Percentiles rank a stretch among this genome's conserved stretches.
Conservation (phyloP, 148 eudicot genomes). For the Chenopodium formosanum region DNA sequence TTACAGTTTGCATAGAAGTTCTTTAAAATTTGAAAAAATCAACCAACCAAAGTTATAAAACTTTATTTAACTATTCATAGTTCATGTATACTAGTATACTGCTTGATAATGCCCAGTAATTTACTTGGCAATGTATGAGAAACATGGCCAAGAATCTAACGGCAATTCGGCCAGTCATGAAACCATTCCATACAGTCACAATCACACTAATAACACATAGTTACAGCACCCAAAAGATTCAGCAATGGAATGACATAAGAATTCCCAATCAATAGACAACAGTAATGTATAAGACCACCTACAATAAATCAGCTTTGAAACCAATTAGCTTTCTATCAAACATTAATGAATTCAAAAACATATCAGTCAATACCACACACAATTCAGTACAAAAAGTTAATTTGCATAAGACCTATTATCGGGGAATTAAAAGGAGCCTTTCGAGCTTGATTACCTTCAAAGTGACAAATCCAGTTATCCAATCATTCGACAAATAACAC, state of each 20-base stretch:
- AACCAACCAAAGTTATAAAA: too few species aligned
- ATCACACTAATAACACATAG: background rate
- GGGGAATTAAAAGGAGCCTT: background rate
- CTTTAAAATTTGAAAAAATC: too few species aligned
- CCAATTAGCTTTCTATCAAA: background rate
- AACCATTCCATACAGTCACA: too few species aligned
- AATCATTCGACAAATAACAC: background rate
- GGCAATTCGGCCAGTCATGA: too few species aligned
- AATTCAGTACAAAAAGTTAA: background rate
- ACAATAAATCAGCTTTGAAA: background rate
- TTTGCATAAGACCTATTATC: background rate
- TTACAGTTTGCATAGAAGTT: too few species aligned
- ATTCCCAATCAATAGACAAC: background rate
- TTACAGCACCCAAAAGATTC: background rate
- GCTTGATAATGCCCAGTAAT: too few species aligned
- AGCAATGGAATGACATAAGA: background rate
- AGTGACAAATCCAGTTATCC: background rate
- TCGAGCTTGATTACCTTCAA: background rate
- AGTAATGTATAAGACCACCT: background rate
- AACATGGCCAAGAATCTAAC: background rate
- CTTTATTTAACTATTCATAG: too few species aligned
- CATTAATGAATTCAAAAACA: background rate
- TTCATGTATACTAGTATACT: too few species aligned
- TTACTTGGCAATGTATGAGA: background rate
- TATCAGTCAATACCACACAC: background rate